These are phyloP conservation scores for Apiospora malaysiana DNA, from an alignment of 2,329 filamentous ascomycete genomes.

Conservation along the genomic window DNA sequence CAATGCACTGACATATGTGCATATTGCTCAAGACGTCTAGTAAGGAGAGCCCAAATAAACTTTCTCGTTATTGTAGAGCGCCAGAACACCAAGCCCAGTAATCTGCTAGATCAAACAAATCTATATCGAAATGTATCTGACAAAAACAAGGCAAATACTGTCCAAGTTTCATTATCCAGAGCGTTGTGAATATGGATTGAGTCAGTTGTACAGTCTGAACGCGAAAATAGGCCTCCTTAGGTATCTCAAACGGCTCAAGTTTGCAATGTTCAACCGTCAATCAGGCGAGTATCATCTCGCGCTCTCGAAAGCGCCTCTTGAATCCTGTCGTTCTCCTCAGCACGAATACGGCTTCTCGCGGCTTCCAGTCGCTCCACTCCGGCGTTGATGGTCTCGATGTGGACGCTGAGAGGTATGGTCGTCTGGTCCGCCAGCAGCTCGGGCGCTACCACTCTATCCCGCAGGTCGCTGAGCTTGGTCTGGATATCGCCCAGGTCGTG, in stretches of 20 bases:
- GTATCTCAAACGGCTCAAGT: neutral
- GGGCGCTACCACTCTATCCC: constrained; percentile 72
- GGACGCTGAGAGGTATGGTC: constrained; percentile 70
- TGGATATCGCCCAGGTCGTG: constrained; percentile 77
- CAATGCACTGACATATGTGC: neutral
- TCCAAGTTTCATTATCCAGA: neutral
- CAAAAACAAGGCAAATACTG: neutral
- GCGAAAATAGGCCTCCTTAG: neutral
- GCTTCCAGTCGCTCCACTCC: constrained; percentile 75
- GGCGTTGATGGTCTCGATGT: constrained; percentile 76
- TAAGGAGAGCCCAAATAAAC: neutral
- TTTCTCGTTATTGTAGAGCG: neutral
- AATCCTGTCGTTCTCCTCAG: constrained; percentile 64
- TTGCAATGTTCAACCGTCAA: constrained; percentile 42
- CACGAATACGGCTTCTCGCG: constrained; percentile 64
- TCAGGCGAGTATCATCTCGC: constrained; percentile 48
- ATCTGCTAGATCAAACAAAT: neutral
- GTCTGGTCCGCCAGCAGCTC: constrained; percentile 59
- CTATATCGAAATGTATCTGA: neutral
- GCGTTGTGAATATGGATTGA: neutral
- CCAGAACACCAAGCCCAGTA: neutral
- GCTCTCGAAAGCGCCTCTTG: constrained; percentile 56
- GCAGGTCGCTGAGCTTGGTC: constrained; percentile 71
- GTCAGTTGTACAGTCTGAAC: neutral
- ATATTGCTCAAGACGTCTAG: neutral